phyloP scores from a whole-genome alignment of 331 rosid species.

The Pyracantha coccinea region DNA sequence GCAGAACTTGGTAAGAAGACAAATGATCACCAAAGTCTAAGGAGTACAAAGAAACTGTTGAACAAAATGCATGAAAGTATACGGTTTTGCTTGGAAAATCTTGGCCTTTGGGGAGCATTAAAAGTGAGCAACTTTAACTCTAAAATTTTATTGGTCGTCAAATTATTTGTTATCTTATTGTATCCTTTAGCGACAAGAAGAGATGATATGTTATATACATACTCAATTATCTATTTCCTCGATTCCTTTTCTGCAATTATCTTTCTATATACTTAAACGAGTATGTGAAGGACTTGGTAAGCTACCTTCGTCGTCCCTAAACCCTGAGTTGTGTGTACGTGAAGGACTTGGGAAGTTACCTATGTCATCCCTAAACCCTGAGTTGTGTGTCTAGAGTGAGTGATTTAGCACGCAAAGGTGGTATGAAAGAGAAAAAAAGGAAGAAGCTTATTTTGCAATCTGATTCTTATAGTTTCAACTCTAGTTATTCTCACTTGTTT shows the following conservation, averaged over 20 bases:
- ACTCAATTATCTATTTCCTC: not conserved
- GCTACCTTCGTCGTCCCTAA: not conserved
- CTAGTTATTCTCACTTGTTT: no score
- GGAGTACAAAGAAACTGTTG: slow-evolving; percentile 52
- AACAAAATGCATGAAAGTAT: slow-evolving; percentile 68
- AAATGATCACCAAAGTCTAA: slow-evolving; percentile 41
- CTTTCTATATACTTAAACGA: not conserved
- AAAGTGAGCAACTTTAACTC: slow-evolving; percentile 41
- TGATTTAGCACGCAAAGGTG: no score
- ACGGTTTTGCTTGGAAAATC: slow-evolving; percentile 52
- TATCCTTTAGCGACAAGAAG: not conserved
- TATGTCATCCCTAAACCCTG: no score
- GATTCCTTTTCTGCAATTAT: not conserved
- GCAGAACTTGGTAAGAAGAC: slow-evolving; percentile 33
- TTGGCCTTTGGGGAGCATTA: slow-evolving; percentile 85
- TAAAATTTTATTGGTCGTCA: slow-evolving; percentile 8
- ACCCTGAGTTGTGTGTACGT: not conserved
- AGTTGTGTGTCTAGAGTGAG: not conserved
- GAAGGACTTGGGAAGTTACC: no score
- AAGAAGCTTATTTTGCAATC: no score
- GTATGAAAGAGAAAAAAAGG: no score
- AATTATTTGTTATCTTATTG: not conserved
- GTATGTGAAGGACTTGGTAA: not conserved
- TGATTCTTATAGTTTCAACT: no score
- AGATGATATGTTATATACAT: not conserved